Evolutionary conservation across 2,329 filamentous ascomycete genomes (phyloP), one percentile per base, ranked within the genome.

Genomic region (Zymoseptoria pseudotritici): DNA sequence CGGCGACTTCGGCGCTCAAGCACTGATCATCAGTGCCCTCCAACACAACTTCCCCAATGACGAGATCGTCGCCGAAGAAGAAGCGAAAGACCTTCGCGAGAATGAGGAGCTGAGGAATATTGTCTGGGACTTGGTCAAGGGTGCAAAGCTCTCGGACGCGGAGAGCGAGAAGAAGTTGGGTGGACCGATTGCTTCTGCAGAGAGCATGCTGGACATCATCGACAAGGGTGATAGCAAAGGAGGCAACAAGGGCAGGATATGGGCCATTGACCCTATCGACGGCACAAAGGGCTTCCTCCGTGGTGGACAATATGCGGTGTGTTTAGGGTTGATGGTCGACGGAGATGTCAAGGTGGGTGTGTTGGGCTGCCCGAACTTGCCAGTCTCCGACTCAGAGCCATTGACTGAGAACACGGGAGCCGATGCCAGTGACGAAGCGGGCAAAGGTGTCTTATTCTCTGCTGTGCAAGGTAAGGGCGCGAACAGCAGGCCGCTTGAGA

Each of bases 251-350:
- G 91, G 91, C 63, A 83, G 94, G 66, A 90, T 97, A 75, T 99
- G 94, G 94, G 90, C 93, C 50, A 86, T 99, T 59, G 94, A 99
- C 76, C 94, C 94, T 61, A 97, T 99, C 64, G 94, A 99, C 75
- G 94, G 94, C 66, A 99, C 94, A 57, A 96, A 97, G 79, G 95
- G 94, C 29, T 99, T 99, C 79, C 80, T 99, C 62, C 85, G 95
- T 63, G 94, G 94, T 57, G 95, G 92, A 49, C 94, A 99, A 79
- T 99, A 99, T 73, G 95, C 94, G 58, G 91, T 99, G 57, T 97
- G 93, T 73, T 83, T 99, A 4, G 94, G 85, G 42, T 81, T 99
- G 69, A 88, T 99, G 78, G 89, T 96, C 26, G 91, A 97, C 71
- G 94, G 93, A 57, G 86, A 96, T 68, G 91, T 97, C 69, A 91